These are phyloP conservation scores for Colletotrichum sp. DNA, from an alignment of 2,329 filamentous ascomycete species.

Conservation along the genomic window DNA sequence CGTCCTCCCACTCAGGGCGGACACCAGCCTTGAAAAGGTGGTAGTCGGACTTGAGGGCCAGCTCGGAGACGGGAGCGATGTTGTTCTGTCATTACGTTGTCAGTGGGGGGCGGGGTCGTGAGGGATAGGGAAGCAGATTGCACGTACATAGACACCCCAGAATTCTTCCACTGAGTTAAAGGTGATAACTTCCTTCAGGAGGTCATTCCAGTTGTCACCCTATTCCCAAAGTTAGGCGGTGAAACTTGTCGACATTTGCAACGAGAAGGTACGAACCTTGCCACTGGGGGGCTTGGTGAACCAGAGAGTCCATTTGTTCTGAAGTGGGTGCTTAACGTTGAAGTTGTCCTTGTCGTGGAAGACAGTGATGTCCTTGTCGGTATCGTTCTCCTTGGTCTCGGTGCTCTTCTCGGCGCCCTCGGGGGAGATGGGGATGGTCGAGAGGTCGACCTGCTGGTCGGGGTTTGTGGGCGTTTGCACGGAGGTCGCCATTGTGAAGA, in stretches of 20 bases:
- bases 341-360: constrained; percentile 99
- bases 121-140: neutral
- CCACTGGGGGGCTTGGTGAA: constrained; percentile 98
- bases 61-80: constrained; percentile 93
- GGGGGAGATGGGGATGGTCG: constrained; percentile 71
- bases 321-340: constrained; percentile 98
- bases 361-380: constrained; percentile 80
- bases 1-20: constrained; percentile 97
- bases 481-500: constrained; percentile 39
- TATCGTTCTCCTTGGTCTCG: constrained; percentile 53
- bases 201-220: constrained; percentile 98
- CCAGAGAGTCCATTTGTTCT: constrained; percentile 98
- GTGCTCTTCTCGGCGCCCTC: constrained; percentile 58
- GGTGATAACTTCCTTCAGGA: constrained; percentile 97
- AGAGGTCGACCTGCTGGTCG: constrained; percentile 66
- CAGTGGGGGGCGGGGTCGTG: constrained; percentile 12
- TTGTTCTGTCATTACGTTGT: constrained; percentile 77
- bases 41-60: constrained; percentile 98
- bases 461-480: constrained; percentile 24
- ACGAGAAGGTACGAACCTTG: constrained; percentile 66
- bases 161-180: constrained; percentile 99
- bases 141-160: constrained; percentile 96
- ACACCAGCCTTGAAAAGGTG: constrained; percentile 99
- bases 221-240: constrained; percentile 38
- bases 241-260: constrained; percentile 17